These are phyloP conservation scores for Periconia macrospinosa DNA, from an alignment of 2,329 filamentous ascomycete species.

Conservation along the genomic window DNA sequence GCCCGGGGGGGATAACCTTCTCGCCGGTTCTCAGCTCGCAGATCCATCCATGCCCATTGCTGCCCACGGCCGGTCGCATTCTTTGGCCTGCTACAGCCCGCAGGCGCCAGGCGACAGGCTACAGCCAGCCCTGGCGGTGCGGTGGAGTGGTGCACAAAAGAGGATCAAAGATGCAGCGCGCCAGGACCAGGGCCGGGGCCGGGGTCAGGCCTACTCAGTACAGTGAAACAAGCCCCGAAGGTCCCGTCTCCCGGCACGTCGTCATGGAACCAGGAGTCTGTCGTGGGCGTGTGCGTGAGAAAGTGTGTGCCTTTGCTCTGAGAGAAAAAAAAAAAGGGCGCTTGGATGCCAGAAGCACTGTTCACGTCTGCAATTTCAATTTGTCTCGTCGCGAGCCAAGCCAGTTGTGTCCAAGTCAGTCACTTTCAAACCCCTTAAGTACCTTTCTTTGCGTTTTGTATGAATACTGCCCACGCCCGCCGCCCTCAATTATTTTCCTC, in stretches of 20 bases:
- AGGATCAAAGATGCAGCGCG: background rate
- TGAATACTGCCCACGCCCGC: slow-evolving; percentile 26
- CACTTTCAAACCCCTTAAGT: slow-evolving; percentile 34
- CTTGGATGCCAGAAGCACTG: slow-evolving; percentile 37
- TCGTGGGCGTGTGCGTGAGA: background rate
- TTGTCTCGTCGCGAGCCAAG: slow-evolving; percentile 43
- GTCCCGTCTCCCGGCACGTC: slow-evolving; percentile 42
- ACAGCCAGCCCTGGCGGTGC: too few relatives aligned
- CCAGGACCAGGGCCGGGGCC: slow-evolving; percentile 25
- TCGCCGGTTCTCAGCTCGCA: slow-evolving; percentile 13
- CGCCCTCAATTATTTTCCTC: slow-evolving; percentile 23
- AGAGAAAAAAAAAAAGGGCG: slow-evolving; percentile 6
- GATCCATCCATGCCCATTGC: slow-evolving; percentile 24
- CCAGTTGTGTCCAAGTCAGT: slow-evolving; percentile 30
- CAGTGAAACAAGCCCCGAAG: slow-evolving; percentile 43
- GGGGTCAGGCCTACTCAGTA: background rate
- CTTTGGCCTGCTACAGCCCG: too few relatives aligned
- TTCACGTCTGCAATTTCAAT: slow-evolving; percentile 38
- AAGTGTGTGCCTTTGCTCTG: background rate
- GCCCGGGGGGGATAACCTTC: slow-evolving; percentile 11
- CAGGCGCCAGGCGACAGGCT: too few relatives aligned
- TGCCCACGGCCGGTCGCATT: slow-evolving; percentile 2
- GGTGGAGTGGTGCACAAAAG: background rate
- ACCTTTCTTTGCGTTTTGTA: slow-evolving; percentile 26
- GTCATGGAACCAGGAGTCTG: slow-evolving; percentile 35